Evolutionary conservation across 2,329 filamentous ascomycete genomes (phyloP), one percentile per base, ranked within the genome.

Genomic region (Alternaria sp.): DNA sequence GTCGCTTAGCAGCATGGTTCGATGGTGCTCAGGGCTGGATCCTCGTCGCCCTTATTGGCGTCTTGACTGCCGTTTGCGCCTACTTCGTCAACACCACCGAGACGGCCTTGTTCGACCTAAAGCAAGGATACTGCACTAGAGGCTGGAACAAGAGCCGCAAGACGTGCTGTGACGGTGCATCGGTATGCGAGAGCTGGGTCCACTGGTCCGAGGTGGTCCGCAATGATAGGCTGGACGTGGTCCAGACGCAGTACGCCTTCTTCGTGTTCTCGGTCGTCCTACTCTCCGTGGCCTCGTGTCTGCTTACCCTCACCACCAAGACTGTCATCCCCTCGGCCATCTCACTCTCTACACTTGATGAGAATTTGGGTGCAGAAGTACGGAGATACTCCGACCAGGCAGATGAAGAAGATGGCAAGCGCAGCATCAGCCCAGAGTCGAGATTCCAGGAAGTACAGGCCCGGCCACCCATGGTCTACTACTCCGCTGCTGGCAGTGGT

Each of bases 11-110:
- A 44, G 85, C 91, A 1, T 84, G 90, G 71, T 91, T 95, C 59
- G 95, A 99, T 73, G 90, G 91, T 49, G 88, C 90, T 4, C 93
- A 98, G 78, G 95, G 94, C 44, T 99, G 95, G 95, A 87, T 98
- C 56, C 81, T 98, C 44, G 95, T 95, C 52, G 94, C 93, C 6
- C 80, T 98, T 23, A 95, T 96, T 55, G 95, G 95, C 29, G 88
- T 92, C 65, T 80, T 96, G 31, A 92, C 95, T 0, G 95, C 95
- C 9, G 82, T 89, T 8, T 83, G 97, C 56, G 95, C 95, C 17
- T 99, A 97, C 76, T 85, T 89, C 42, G 92, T 98, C 63, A 92
- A 97, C 77, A 86, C 97, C 28, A 90, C 91, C 3, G 95, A 99
- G 78, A 86, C 88, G 2, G 87, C 88, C 2, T 84, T 96, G 5